A percentile compares a stretch with the other conserved stretches of the same genome.
Evolutionary conservation across 768 basidiomycete genomes (phyloP).

Genomic region (Tulasnella sp.): DNA sequence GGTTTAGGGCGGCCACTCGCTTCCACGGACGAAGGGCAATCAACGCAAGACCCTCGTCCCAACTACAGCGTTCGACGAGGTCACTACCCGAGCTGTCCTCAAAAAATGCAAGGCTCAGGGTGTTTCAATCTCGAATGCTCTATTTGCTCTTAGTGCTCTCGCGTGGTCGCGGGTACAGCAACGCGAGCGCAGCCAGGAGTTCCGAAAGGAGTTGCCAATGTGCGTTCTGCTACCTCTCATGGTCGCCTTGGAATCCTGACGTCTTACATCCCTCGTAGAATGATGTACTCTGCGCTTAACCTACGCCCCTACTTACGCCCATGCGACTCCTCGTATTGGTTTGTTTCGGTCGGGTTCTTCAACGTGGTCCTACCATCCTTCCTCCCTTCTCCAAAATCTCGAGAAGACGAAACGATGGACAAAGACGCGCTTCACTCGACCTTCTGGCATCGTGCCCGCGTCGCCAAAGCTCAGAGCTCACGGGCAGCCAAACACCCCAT

Average conservation of each 20-base stretch:
- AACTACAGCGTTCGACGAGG: conserved; percentile 23
- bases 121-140: conserved; percentile 40
- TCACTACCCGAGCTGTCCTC: conserved; percentile 30
- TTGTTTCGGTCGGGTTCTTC: conserved; percentile 76
- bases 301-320: conserved; percentile 55
- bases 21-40: conserved; percentile 48
- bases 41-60: conserved; percentile 52
- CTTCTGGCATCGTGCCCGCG: conserved; percentile 73
- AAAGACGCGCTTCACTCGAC: conserved; percentile 35
- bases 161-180: conserved; percentile 42
- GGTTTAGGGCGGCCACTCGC: conserved; percentile 65
- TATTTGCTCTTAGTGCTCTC: conserved; percentile 41
- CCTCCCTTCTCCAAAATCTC: conserved; percentile 48
- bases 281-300: conserved; percentile 87
- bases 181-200: conserved; percentile 44
- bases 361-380: conserved; percentile 77
- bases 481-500: conserved; percentile 61
- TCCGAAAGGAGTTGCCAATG: conserved; percentile 53
- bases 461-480: conserved; percentile 64
- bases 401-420: neutral
- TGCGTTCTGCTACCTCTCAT: conserved; percentile 36
- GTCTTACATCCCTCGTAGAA: conserved; percentile 37
- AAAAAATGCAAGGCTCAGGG: conserved; percentile 39
- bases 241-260: neutral
- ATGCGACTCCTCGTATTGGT: conserved; percentile 63